phyloP scores from a whole-genome alignment of 176 grass and related monocot genomes.

The Zizania latifolia region DNA sequence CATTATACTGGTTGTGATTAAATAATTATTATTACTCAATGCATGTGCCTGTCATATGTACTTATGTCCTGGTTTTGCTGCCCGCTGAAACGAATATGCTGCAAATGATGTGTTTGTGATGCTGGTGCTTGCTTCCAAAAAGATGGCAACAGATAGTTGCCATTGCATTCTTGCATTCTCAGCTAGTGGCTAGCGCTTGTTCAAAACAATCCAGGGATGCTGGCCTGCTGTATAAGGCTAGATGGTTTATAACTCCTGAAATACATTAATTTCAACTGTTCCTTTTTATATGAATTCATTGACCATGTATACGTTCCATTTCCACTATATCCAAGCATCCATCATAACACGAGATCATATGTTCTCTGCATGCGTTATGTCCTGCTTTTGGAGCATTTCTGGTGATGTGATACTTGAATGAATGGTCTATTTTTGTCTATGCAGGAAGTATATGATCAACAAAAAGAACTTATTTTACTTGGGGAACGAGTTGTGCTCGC shows the following conservation, averaged over 20 bases:
- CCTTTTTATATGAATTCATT: neutral
- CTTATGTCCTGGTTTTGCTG: neutral
- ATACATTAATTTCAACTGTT: neutral
- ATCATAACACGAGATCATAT: neutral
- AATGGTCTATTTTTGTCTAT: conserved; percentile 4
- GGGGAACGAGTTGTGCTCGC: conserved; percentile 81
- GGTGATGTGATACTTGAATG: conserved; percentile 2
- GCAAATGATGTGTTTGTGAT: neutral
- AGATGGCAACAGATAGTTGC: neutral
- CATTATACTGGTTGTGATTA: neutral
- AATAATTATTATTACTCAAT: neutral
- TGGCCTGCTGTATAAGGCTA: neutral
- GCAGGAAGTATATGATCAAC: conserved; percentile 94
- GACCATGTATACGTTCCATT: neutral
- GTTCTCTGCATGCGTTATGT: neutral
- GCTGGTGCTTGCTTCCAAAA: neutral
- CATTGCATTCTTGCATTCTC: conserved; percentile 10
- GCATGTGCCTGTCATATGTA: conserved; percentile 1
- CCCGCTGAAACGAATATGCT: neutral
- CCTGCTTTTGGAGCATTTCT: neutral
- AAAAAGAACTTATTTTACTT: conserved; percentile 91
- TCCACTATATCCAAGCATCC: neutral
- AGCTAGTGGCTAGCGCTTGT: neutral
- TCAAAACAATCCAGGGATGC: too few species aligned
- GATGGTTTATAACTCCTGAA: neutral